phyloP scores from a whole-genome alignment of 202 grass and related monocot species.

The Alloteropsis angusta region DNA sequence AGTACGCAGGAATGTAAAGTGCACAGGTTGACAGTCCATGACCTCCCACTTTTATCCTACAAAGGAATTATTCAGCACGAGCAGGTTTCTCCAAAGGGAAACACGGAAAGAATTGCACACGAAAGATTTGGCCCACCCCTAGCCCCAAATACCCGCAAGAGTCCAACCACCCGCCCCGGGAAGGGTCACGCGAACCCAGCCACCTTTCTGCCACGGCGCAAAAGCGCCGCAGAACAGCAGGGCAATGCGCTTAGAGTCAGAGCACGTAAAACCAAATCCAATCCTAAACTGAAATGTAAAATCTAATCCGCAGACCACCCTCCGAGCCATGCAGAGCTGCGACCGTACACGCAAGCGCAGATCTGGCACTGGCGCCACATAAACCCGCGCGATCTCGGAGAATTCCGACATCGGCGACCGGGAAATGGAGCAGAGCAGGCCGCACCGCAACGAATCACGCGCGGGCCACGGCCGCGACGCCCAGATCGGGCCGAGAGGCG shows the following conservation, averaged over 20 bases:
- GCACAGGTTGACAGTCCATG: not conserved
- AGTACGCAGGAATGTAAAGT: not conserved
- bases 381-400: not conserved
- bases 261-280: not conserved
- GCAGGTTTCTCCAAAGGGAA: constrained; percentile 31
- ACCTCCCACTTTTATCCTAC: not conserved
- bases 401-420: not conserved
- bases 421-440: not conserved
- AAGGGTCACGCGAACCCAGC: not conserved
- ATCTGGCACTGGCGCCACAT: not conserved
- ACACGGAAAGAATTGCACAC: not conserved
- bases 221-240: not conserved
- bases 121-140: constrained; percentile 21
- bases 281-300: not conserved
- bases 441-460: not conserved
- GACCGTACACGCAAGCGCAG: constrained; percentile 3
- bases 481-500: not conserved
- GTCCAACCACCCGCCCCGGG: not conserved
- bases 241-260: not conserved
- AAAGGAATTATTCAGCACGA: not conserved
- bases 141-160: not conserved
- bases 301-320: not conserved
- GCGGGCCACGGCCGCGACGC: not conserved
- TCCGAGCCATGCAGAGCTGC: constrained; percentile 7
- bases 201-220: constrained; percentile 22